phyloP scores from a whole-genome alignment of 768 basidiomycete genomes.

The Tephrocybe sp. region DNA sequence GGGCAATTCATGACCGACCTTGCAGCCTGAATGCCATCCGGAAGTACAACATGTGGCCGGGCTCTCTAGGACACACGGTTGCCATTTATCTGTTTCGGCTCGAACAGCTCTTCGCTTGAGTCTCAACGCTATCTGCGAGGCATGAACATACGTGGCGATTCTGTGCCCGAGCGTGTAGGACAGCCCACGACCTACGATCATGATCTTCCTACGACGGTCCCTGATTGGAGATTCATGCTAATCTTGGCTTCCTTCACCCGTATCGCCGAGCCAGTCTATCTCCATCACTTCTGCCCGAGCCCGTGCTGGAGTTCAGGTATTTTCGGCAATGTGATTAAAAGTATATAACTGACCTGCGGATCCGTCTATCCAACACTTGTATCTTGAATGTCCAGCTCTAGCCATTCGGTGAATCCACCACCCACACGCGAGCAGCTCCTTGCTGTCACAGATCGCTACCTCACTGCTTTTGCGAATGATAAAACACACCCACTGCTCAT shows the following conservation, averaged over 20 bases:
- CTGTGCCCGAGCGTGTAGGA: not conserved
- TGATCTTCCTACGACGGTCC: not conserved
- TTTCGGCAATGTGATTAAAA: slow-evolving; percentile 7
- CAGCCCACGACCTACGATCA: not conserved
- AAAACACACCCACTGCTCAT: slow-evolving; percentile 30
- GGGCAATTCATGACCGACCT: slow-evolving; percentile 9
- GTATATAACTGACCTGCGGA: slow-evolving; percentile 24
- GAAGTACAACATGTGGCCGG: not conserved
- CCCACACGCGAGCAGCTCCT: slow-evolving; percentile 30
- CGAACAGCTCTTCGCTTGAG: too few relatives aligned
- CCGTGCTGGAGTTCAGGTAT: slow-evolving; percentile 15
- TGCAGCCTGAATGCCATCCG: not conserved
- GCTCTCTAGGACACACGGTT: not conserved
- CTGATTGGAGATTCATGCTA: slow-evolving; percentile 10
- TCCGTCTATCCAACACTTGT: slow-evolving; percentile 1
- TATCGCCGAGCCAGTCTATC: slow-evolving; percentile 16
- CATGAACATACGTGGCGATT: not conserved
- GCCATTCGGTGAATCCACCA: slow-evolving; percentile 12
- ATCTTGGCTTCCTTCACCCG: slow-evolving; percentile 13
- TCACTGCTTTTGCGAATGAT: slow-evolving; percentile 36
- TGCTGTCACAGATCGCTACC: slow-evolving; percentile 33
- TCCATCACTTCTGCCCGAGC: slow-evolving; percentile 37
- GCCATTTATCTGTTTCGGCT: not conserved
- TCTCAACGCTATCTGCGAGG: too few relatives aligned
- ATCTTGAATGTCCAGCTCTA: slow-evolving; percentile 1